A percentile compares a stretch with the other conserved stretches of the same genome.
Evolutionary conservation across 768 basidiomycete species (phyloP).

Genomic region (Leccinum fibrillosum): DNA sequence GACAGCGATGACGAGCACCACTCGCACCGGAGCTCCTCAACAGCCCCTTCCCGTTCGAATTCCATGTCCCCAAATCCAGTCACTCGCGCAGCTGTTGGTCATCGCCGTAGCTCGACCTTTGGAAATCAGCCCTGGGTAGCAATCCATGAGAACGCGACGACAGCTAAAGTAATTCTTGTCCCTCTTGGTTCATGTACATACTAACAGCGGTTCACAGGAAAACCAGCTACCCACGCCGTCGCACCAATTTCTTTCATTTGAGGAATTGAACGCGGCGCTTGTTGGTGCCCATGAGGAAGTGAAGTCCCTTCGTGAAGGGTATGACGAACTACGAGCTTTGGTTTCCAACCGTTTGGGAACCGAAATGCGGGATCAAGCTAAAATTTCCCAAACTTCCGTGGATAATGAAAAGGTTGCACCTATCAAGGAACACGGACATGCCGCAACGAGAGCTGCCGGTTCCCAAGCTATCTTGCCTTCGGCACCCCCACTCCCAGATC

Average conservation of each 20-base stretch:
- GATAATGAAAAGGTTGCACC: neutral
- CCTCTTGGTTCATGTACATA: neutral
- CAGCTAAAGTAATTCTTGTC: conserved; percentile 8
- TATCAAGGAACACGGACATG: neutral
- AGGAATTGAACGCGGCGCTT: conserved; percentile 25
- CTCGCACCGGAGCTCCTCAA: conserved; percentile 9
- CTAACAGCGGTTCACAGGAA: conserved; percentile 11
- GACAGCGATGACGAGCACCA: conserved; percentile 19
- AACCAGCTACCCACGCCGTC: neutral
- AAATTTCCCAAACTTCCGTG: neutral
- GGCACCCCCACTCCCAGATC: neutral
- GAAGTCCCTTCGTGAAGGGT: conserved; percentile 21
- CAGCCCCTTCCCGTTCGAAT: conserved; percentile 6
- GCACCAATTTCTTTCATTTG: conserved; percentile 20
- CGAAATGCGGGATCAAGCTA: neutral
- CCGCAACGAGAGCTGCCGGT: neutral
- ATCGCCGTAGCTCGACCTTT: conserved; percentile 25
- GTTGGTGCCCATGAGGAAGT: conserved; percentile 24
- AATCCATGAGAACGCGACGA: conserved; percentile 6
- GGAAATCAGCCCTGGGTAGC: conserved; percentile 15
- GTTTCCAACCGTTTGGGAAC: conserved; percentile 15
- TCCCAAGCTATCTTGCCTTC: neutral
- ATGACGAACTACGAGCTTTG: conserved; percentile 21
- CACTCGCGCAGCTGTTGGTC: conserved; percentile 1
- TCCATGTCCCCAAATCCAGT: conserved; percentile 16